phyloP scores from a whole-genome alignment of 2,329 filamentous ascomycete genomes.

The Stagonosporopsis chrysanthemi region DNA sequence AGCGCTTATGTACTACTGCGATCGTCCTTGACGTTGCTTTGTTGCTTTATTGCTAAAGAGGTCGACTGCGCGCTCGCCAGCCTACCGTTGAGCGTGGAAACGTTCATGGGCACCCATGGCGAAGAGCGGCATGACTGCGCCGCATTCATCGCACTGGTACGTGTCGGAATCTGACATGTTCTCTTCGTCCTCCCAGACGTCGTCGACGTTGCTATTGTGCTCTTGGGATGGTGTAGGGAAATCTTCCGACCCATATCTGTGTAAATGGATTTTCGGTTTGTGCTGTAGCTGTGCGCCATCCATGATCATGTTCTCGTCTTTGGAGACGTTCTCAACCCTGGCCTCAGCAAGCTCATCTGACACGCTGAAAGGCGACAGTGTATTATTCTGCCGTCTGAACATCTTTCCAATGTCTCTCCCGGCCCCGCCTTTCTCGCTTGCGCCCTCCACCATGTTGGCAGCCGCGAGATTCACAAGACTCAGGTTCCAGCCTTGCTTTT shows the following conservation, averaged over 20 bases:
- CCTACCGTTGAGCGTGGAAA: slow-evolving; percentile 55
- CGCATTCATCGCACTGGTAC: slow-evolving; percentile 59
- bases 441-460: slow-evolving; percentile 74
- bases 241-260: slow-evolving; percentile 44
- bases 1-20: neutral
- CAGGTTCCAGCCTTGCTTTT: slow-evolving; percentile 76
- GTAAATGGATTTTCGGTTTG: neutral
- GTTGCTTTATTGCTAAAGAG: slow-evolving; percentile 8
- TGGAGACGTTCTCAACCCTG: slow-evolving; percentile 36
- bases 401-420: slow-evolving; percentile 82
- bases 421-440: slow-evolving; percentile 53
- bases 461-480: slow-evolving; percentile 87
- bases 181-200: slow-evolving; percentile 43
- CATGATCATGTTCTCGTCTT: slow-evolving; percentile 27
- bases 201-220: slow-evolving; percentile 21
- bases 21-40: slow-evolving; percentile 1
- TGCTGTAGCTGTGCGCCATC: neutral
- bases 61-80: slow-evolving; percentile 10
- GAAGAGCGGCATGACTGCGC: slow-evolving; percentile 63
- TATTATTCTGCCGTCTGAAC: slow-evolving; percentile 78
- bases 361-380: slow-evolving; percentile 58
- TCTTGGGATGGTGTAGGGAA: slow-evolving; percentile 37
- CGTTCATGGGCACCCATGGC: slow-evolving; percentile 65
- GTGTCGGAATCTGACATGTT: slow-evolving; percentile 40
- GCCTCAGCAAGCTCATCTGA: neutral